Conservation (phyloP, 1,284 basidiomycete genomes). For the Moniliophthora roreri region DNA sequence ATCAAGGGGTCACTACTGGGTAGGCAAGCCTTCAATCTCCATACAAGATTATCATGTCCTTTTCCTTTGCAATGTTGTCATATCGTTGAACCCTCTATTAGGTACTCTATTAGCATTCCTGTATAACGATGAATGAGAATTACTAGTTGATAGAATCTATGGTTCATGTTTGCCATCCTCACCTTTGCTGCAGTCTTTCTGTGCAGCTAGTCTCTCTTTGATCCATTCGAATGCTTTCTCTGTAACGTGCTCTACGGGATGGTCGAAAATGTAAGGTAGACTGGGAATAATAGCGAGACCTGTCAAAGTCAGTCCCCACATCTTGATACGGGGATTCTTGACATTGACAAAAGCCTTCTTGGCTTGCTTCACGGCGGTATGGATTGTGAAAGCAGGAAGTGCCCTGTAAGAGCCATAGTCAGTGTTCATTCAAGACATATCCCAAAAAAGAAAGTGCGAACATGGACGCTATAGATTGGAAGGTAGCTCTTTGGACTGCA, state of each 20-base stretch:
- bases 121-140: no score
- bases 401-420: constrained; percentile 46
- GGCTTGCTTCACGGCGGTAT: constrained; percentile 80
- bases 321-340: constrained; percentile 60
- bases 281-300: constrained; percentile 80
- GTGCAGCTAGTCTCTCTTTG: constrained; percentile 41
- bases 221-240: constrained; percentile 70
- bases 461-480: constrained; percentile 92
- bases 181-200: not conserved
- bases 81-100: no score
- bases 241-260: constrained; percentile 74
- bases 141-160: no score
- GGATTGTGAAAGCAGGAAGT: constrained; percentile 80
- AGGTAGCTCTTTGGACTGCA: constrained; percentile 77
- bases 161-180: constrained; percentile 24
- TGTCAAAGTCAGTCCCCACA: constrained; percentile 82
- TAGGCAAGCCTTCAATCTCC: no score
- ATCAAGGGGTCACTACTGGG: no score
- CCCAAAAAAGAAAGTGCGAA: constrained; percentile 39
- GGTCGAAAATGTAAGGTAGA: constrained; percentile 83
- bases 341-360: constrained; percentile 73
- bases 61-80: no score
- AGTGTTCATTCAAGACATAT: constrained; percentile 5
- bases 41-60: no score
- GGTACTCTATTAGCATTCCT: no score